Base-by-base conservation (phyloP, 192 early-diverging fungal genomes). In the Coemansia sp. region DNA sequence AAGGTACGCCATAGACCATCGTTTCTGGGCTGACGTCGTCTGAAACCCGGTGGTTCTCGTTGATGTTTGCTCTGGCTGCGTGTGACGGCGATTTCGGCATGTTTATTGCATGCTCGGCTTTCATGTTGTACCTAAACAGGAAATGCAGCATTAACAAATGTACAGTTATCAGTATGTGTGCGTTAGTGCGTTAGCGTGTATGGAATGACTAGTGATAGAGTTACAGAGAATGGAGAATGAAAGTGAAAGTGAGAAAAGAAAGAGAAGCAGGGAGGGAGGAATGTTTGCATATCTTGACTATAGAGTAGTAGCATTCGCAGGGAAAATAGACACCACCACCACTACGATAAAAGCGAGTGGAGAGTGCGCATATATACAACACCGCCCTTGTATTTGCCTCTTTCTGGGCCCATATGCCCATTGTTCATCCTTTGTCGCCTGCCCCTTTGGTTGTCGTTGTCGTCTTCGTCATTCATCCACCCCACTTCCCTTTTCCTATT, bases 1-100 rank as follows among this genome's bases (percentile, higher is more conserved):
- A 51, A 0, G 84, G 65, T 18, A 83, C 85, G 2, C 91, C 91
- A 84, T 94, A 96, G 30, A 81, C 81, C 23, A 37, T 48, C 25
- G 56, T 54, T 1, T 15, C 52, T 22, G 19, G 33, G 4, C 1
- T 40, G 15, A 43, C 13, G 9, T 22, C 21, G 9, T 4, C 46
- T 11, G 21, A 47, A 47, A 4, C 3, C 46, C 46, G 15, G 40
- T 43, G 23, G 56, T 44, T 51, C 12, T 15, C 39, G 53, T 34
- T 18, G 41, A 14, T 3, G 53, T 22, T 22, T 43, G 48, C 27
- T n/a, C 34, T 50, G 21, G 55, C 17, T 39, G 73, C 11, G 38
- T 18, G 18, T 50, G 46, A 2, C 1, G 10, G 19, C 7, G 46
- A 10, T 62, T 42, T 22, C 25, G 69, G 82, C 34, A 71, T 47